Base-by-base conservation (phyloP, 352 stramenopile species). In the Globisporangium lucens region DNA sequence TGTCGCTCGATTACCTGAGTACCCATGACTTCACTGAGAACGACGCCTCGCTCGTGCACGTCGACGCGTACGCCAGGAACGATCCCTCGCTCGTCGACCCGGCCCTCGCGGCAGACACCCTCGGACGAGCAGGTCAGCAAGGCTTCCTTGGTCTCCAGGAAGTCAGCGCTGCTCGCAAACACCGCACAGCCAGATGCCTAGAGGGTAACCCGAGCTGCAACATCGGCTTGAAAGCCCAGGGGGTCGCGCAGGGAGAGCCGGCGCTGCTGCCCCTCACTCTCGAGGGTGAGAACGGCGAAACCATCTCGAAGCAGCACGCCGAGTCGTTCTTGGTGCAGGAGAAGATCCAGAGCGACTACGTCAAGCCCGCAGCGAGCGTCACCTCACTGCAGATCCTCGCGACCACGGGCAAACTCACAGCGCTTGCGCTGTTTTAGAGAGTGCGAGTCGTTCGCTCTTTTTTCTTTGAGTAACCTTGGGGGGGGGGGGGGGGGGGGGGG, bases 241-340 rank as follows among this genome's bases (percentile, higher is more conserved):
- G 43, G 13, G n/a, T 51, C 43, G 43, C 43, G 12, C 43, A 51
- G 43, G 43, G 43, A 15, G 43, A 51, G 2, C 24, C 43, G n/a
- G 43, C 43, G 12, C n/a, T 51, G 15, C 43, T 51, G 15, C 43
- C 7, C 3, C 12, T 51, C 43, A 15, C 43, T 15, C 43, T 51
- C 43, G 43, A 13, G 2, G 13, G 43, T n/a, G 43, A 51, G 1
- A 33, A 33, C 30, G 30, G 3, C 43, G 69, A 67, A 12, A 69
- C 24, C 36, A 79, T 89, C 51, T 79, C 75, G 13, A 72, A 78
- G 12, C 70, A 71, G 5, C 59, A 78, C 56, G 78, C 76, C n/a
- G 62, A 61, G 27, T 71, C 70, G 30, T 86, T 87, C 64, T 56
- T 89, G 38, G 52, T 77, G 27, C n/a, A 83, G 1, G 81, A 89